These are phyloP conservation scores for Endogone sp. DNA, from an alignment of 192 early-diverging fungal genomes.

Conservation along the genomic window DNA sequence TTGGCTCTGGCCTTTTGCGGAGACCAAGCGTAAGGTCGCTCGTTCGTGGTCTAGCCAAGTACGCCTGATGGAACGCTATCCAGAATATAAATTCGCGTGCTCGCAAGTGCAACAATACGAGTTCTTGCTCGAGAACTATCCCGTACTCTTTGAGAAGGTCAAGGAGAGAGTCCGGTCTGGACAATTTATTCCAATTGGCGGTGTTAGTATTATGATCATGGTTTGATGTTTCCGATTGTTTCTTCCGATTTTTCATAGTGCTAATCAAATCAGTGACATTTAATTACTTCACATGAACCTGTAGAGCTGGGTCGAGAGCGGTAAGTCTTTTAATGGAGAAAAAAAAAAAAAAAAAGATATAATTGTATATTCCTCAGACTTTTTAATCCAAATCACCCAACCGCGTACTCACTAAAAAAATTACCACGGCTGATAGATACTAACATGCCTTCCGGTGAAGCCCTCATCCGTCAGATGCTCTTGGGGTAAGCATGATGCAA, in stretches of 20 bases:
- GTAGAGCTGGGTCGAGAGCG: not conserved
- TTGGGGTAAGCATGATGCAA: slow-evolving; percentile 51
- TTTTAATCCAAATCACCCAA: no score
- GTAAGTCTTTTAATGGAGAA: not conserved
- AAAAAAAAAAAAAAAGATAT: no score
- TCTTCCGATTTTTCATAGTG: not conserved
- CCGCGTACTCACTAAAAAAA: no score
- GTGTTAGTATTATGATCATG: slow-evolving; percentile 27
- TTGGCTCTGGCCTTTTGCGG: slow-evolving; percentile 83
- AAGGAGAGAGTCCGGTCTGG: slow-evolving; percentile 64
- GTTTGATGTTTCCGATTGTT: not conserved
- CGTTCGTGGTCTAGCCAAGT: slow-evolving; percentile 82
- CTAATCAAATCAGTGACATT: not conserved
- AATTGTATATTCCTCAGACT: no score
- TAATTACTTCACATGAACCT: not conserved
- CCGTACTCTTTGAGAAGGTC: slow-evolving; percentile 74
- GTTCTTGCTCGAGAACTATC: slow-evolving; percentile 85
- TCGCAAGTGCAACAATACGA: slow-evolving; percentile 98
- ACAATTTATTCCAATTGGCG: slow-evolving; percentile 91
- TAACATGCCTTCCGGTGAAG: slow-evolving; percentile 97
- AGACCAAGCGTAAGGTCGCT: slow-evolving; percentile 93
- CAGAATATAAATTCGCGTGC: slow-evolving; percentile 87
- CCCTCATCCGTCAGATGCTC: slow-evolving; percentile 89
- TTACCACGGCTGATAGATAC: no score
- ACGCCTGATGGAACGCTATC: slow-evolving; percentile 79